Conservation (phyloP, 805 yeast species). For the Sugiyamaella qingdaonensis region DNA sequence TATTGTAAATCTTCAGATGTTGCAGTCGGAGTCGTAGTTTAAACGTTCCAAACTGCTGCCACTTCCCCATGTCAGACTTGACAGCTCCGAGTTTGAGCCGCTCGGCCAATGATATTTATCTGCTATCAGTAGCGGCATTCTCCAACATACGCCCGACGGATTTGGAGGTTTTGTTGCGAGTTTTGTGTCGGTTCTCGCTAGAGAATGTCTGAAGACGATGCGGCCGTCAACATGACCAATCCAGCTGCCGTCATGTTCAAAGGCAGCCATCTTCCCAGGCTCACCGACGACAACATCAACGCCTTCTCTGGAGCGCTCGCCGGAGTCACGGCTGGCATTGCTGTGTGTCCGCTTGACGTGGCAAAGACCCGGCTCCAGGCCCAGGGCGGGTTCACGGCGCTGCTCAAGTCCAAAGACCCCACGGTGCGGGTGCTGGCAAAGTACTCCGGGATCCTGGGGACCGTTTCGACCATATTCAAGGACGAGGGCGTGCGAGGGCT, state of each 20-base stretch:
- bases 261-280: background rate
- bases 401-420: constrained; percentile 8
- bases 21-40: too few relatives aligned
- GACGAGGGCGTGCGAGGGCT: constrained; percentile 84
- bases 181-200: background rate
- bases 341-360: constrained; percentile 94
- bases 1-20: too few relatives aligned
- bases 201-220: constrained; percentile 12
- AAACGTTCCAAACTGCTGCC: too few relatives aligned
- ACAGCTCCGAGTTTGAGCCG: background rate
- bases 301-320: constrained; percentile 92
- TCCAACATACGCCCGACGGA: background rate
- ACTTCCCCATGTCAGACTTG: too few relatives aligned
- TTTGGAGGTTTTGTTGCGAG: background rate
- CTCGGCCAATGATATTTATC: background rate
- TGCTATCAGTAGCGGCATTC: background rate
- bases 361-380: constrained; percentile 94
- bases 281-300: constrained; percentile 41
- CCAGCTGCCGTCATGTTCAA: background rate
- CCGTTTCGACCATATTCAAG: constrained; percentile 57
- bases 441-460: constrained; percentile 39
- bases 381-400: constrained; percentile 53
- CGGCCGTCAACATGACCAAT: background rate
- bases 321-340: constrained; percentile 82
- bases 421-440: constrained; percentile 7